Evolutionary conservation across 2,329 filamentous ascomycete genomes (phyloP), one percentile per base, ranked within the genome.

Genomic region (Phaeomoniella chlamydospora): DNA sequence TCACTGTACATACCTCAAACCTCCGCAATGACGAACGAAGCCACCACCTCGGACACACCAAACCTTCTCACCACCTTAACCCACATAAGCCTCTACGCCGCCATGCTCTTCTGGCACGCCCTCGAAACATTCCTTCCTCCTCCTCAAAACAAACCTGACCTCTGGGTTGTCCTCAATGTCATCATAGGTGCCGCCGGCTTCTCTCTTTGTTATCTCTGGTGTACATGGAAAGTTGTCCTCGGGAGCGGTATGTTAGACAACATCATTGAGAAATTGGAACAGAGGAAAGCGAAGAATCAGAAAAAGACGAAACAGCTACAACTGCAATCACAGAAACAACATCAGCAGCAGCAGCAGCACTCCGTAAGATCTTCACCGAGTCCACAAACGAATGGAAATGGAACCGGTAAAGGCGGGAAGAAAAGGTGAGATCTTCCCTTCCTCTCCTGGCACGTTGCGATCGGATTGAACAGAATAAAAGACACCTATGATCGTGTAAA

Each of bases 161-260:
- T 98, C 2, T 98, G 88, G 88, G 78, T 92, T 3, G 87, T 98
- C 2, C 70, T 77, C 10, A 98, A 98, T 50, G 86, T 90, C 5
- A 75, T 85, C 13, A 59, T 96, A 15, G 90, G 90, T 5, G 83
- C 83, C 15, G 77, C 73, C 3, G 90, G 85, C 0, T 98, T 96
- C 54, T 72, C 72, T 0, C 60, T 93, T 19, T 92, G 86, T 56
- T 96, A 94, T 55, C 51, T 90, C 5, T 98, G 90, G 90, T 94
- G 87, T 56, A 57, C 90, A 42, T 80, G 75, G 70, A 79, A 73
- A 44, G 45, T 74, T 38, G 45, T 64, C 22, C 46, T 37, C 12
- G 45, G 46, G 32, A 48, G 42, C 34, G 44, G 45, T 3, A 29
- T 49, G 34, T 26, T 47, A 11, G 43, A 45, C 31, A 38, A 30